These are phyloP conservation scores for Anthostomella pinea DNA, from an alignment of 2,329 filamentous ascomycete genomes.

Conservation along the genomic window DNA sequence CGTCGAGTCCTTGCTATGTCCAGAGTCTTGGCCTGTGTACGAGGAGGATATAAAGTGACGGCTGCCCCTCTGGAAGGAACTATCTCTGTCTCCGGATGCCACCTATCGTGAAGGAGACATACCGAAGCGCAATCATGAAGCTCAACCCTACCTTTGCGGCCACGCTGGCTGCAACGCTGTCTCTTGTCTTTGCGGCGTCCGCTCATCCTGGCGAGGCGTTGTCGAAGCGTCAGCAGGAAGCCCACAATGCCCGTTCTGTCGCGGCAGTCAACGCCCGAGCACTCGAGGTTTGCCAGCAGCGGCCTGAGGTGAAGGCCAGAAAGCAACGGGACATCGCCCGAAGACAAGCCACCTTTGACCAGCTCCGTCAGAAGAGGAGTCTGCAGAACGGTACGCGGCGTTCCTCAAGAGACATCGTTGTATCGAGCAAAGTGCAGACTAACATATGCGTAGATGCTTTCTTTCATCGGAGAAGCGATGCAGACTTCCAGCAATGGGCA, in stretches of 20 bases:
- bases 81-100: no score
- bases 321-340: constrained; percentile 38
- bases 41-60: no score
- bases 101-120: no score
- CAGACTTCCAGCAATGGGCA: constrained; percentile 37
- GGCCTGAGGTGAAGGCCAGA: constrained; percentile 37
- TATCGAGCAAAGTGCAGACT: neutral
- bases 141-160: constrained; percentile 18
- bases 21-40: no score
- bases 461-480: constrained; percentile 35
- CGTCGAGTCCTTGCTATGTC: no score
- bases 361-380: constrained; percentile 34
- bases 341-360: constrained; percentile 36
- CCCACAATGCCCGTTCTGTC: constrained; percentile 28
- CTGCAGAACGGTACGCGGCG: constrained; percentile 23
- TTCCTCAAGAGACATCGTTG: neutral
- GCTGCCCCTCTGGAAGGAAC: no score
- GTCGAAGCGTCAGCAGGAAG: constrained; percentile 27
- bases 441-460: constrained; percentile 17
- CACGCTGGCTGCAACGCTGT: constrained; percentile 20
- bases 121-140: no score
- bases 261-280: constrained; percentile 29
- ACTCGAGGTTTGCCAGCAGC: constrained; percentile 37
- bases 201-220: constrained; percentile 30
- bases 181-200: constrained; percentile 17